Evolutionary conservation across 2,329 filamentous ascomycete genomes (phyloP).

Genomic region (Daldinia sp.): DNA sequence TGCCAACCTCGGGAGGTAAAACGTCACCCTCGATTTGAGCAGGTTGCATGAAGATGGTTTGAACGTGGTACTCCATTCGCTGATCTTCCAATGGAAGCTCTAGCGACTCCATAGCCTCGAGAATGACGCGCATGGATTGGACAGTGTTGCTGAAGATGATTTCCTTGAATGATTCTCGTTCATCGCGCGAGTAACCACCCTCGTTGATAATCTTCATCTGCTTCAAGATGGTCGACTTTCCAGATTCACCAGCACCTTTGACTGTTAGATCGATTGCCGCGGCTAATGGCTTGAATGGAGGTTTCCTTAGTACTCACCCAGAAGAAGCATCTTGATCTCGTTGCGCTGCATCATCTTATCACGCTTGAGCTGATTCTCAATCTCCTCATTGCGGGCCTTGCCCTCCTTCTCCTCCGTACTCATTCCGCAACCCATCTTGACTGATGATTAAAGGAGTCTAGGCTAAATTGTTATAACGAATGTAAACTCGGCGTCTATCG

Average conservation of each 20-base stretch:
- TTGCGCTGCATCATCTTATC: conserved; percentile 99
- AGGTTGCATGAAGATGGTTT: conserved; percentile 99
- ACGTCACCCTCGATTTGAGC: conserved; percentile 96
- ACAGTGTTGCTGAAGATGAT: conserved; percentile 79
- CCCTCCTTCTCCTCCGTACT: conserved; percentile 99
- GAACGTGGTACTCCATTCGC: conserved; percentile 95
- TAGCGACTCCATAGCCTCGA: conserved; percentile 76
- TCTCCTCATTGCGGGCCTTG: conserved; percentile 99
- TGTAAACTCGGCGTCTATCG: conserved; percentile 22
- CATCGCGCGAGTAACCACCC: conserved; percentile 96
- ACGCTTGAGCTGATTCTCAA: conserved; percentile 98
- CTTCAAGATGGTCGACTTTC: conserved; percentile 94
- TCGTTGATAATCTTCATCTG: conserved; percentile 99
- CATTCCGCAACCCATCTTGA: conserved; percentile 99
- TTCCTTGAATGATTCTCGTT: conserved; percentile 77
- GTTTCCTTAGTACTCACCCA: conserved; percentile 73
- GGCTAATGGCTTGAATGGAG: background rate
- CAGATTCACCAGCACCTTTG: conserved; percentile 94
- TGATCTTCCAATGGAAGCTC: conserved; percentile 89
- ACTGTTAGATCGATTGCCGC: conserved; percentile 43
- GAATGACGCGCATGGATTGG: conserved; percentile 76
- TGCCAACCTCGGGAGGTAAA: conserved; percentile 92
- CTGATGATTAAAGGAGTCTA: conserved; percentile 54
- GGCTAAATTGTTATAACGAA: conserved; percentile 33
- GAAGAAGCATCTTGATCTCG: conserved; percentile 99